phyloP scores from a whole-genome alignment of 768 basidiomycete species.

The Kwoniella sp. region DNA sequence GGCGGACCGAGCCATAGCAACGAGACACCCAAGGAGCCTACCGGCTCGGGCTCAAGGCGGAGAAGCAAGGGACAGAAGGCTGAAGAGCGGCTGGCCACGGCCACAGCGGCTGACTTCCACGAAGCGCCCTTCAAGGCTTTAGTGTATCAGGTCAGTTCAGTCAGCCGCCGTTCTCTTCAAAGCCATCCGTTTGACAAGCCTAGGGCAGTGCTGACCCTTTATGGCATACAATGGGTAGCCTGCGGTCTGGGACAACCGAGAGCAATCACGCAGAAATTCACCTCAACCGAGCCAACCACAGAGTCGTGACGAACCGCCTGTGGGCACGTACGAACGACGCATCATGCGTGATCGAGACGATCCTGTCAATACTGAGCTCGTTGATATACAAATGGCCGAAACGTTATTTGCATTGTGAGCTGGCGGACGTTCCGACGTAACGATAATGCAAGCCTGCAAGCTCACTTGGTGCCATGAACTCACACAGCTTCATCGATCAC shows the following conservation, averaged over 20 bases:
- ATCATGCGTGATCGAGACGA: slow-evolving; percentile 33
- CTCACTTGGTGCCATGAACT: not conserved
- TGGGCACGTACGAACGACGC: slow-evolving; percentile 16
- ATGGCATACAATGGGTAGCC: slow-evolving; percentile 19
- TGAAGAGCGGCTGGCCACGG: slow-evolving; percentile 35
- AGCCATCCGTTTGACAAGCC: not conserved
- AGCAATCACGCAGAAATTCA: slow-evolving; percentile 37
- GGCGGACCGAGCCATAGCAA: not conserved
- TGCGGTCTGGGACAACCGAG: slow-evolving; percentile 44
- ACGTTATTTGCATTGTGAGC: slow-evolving; percentile 40
- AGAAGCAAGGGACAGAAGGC: slow-evolving; percentile 36
- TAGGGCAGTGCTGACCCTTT: not conserved
- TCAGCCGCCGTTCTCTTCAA: not conserved
- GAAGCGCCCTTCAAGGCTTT: slow-evolving; percentile 47
- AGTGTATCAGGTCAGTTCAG: slow-evolving; percentile 34
- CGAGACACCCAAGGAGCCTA: slow-evolving; percentile 8
- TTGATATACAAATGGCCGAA: slow-evolving; percentile 34
- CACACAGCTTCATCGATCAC: slow-evolving; percentile 39
- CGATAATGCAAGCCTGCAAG: not conserved
- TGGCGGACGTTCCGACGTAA: not conserved
- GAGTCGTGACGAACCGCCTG: slow-evolving; percentile 31
- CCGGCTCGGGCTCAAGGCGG: slow-evolving; percentile 1
- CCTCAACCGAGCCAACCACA: slow-evolving; percentile 28
- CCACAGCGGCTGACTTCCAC: slow-evolving; percentile 29
- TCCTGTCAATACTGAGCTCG: slow-evolving; percentile 37